A percentile compares a stretch with the other conserved stretches of the same genome.
Conservation (phyloP, 2,329 filamentous ascomycete species). For the Nigrospora sphaerica region DNA sequence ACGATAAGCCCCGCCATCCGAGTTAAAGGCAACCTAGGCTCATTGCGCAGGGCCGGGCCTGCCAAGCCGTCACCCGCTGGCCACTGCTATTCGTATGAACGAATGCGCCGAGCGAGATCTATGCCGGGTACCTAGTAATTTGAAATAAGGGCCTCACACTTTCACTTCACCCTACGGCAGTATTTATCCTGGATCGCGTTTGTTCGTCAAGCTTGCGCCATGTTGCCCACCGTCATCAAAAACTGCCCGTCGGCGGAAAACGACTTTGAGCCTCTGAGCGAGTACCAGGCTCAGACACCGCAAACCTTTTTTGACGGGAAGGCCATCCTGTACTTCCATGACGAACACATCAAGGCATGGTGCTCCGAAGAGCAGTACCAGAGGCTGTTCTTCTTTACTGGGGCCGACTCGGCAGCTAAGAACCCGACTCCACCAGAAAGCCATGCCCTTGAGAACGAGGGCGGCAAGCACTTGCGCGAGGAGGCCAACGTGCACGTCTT, state of each 20-base stretch:
- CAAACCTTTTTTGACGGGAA: conserved; percentile 64
- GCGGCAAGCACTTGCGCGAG: conserved; percentile 15
- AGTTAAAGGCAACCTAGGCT: too few species aligned
- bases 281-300: conserved; percentile 68
- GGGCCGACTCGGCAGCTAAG: conserved; percentile 19
- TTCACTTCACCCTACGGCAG: too few species aligned
- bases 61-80: too few species aligned
- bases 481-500: conserved; percentile 48
- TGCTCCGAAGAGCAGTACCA: conserved; percentile 47
- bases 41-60: too few species aligned
- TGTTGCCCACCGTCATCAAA: conserved; percentile 49
- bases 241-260: conserved; percentile 42
- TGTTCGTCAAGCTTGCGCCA: conserved; percentile 6
- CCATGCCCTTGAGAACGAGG: conserved; percentile 23
- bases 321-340: conserved; percentile 62
- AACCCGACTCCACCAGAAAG: conserved; percentile 23
- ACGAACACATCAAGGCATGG: conserved; percentile 48
- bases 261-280: conserved; percentile 57
- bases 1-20: conserved; percentile 12
- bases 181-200: not conserved
- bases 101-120: too few species aligned
- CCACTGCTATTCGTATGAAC: too few species aligned
- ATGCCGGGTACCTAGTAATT: too few species aligned
- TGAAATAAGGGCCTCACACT: too few species aligned
- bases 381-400: conserved; percentile 45